These are phyloP conservation scores for Mycena latifolia DNA, from an alignment of 768 basidiomycete species.

Conservation along the genomic window DNA sequence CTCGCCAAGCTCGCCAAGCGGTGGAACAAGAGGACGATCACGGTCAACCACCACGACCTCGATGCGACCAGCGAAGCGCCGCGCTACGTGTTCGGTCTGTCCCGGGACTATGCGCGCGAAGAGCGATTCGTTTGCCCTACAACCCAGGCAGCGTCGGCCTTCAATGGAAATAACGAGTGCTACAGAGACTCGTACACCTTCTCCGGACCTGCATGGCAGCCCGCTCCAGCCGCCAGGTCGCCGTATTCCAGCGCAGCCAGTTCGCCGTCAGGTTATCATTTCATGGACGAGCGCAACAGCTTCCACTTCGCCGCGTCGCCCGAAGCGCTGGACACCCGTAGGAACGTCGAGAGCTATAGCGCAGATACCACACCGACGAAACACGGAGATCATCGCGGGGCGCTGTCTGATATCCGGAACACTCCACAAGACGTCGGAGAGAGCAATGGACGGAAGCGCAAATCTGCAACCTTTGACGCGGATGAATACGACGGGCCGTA, in stretches of 20 bases:
- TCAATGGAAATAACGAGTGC: slow-evolving; percentile 22
- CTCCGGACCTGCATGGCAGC: slow-evolving; percentile 7
- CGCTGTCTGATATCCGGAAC: slow-evolving; percentile 20
- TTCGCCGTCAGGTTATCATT: background rate
- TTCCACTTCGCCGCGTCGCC: slow-evolving; percentile 21
- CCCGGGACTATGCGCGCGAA: background rate
- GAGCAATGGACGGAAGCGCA: slow-evolving; percentile 22
- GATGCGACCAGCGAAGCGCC: too few relatives aligned
- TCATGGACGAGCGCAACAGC: background rate
- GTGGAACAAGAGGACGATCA: slow-evolving; percentile 18
- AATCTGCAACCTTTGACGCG: background rate
- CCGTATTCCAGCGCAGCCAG: slow-evolving; percentile 13
- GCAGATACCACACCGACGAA: slow-evolving; percentile 7
- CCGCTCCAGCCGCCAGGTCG: background rate
- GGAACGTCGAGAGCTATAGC: background rate
- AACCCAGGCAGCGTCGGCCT: slow-evolving; percentile 24
- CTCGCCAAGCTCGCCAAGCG: slow-evolving; percentile 24
- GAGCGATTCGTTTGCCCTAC: slow-evolving; percentile 22
- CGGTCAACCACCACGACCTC: background rate
- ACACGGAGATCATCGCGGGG: background rate
- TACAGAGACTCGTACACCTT: slow-evolving; percentile 31
- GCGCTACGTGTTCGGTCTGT: background rate
- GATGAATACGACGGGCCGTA: slow-evolving; percentile 8
- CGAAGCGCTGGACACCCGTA: slow-evolving; percentile 10
- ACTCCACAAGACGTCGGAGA: slow-evolving; percentile 5